These are phyloP conservation scores for Acacia acuminata DNA, from an alignment of 306 rosid genomes.

Conservation along the genomic window DNA sequence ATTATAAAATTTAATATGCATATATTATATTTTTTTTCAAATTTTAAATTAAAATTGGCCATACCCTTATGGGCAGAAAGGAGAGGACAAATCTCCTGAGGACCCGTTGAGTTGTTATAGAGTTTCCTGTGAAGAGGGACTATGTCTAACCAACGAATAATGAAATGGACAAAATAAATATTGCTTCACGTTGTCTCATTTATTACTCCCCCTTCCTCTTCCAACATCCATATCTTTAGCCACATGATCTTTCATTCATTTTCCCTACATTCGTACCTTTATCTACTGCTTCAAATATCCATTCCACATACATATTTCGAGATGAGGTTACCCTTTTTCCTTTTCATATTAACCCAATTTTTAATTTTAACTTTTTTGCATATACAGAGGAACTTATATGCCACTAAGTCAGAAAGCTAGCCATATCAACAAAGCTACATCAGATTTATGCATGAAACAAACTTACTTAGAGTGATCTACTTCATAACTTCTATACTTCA, in stretches of 20 bases:
- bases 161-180: slow-evolving; percentile 36
- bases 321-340: neutral
- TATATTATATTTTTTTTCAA: neutral
- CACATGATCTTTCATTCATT: slow-evolving; percentile 60
- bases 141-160: slow-evolving; percentile 16
- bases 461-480: neutral
- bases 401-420: too few relatives aligned
- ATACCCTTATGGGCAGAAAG: slow-evolving; percentile 2
- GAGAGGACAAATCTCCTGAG: slow-evolving; percentile 35
- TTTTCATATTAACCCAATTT: neutral
- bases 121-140: neutral
- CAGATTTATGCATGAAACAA: neutral
- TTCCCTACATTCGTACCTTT: slow-evolving; percentile 11
- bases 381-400: too few relatives aligned
- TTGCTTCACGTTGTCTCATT: slow-evolving; percentile 46
- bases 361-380: too few relatives aligned
- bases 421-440: too few relatives aligned
- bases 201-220: slow-evolving; percentile 20
- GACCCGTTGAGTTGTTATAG: slow-evolving; percentile 39
- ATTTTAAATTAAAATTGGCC: neutral
- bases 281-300: neutral
- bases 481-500: too few relatives aligned
- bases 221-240: slow-evolving; percentile 44
- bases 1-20: neutral
- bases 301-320: neutral